Base-by-base conservation (phyloP, 768 basidiomycete genomes). In the Lactarius vividus region DNA sequence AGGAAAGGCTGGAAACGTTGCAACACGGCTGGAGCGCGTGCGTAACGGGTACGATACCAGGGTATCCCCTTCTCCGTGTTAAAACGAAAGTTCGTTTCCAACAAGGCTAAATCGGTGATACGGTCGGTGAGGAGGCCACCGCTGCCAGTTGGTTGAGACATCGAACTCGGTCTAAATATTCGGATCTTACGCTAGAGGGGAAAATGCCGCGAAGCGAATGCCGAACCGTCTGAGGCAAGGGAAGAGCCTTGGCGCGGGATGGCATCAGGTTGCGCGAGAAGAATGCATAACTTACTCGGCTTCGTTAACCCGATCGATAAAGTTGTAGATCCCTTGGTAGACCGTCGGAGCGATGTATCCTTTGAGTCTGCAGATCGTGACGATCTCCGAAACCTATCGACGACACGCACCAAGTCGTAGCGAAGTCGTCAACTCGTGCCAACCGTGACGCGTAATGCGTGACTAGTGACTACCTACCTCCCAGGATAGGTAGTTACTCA, bases 181-280 rank as follows among this genome's bases (percentile, higher is more conserved):
- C 54, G 23, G n/a, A 31, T 64, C 65, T 60, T 76, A 63, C 63
- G 63, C 69, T n/a, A 73, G 71, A 13, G 75, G 75, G 46, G 74
- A 75, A 69, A 70, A 76, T 57, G 63, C 75, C 53, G 75, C 74
- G 65, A 77, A 77, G 18, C 72, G 60, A 61, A 76, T 72, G 46
- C 71, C 71, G 67, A 69, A 70, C 49, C 71, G 69, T 20, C 74
- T 65, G 37, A 74, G 59, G 62, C 69, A 73, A 15, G 69, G 73
- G 62, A 73, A 68, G 39, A 71, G 58, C 54, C 70, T 54, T 28
- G 33, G 57, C 29, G 23, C 53, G 29, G 37, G 39, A 39, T 31
- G 18, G 26, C 28, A 23, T 16, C 49, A 20, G 37, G 29, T 23
- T 4, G 23, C 23, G 15, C 18, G n/a, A 28, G 15, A 52, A 39